These are phyloP conservation scores for Ceratonia siliqua DNA, from an alignment of 306 rosid genomes.

Conservation along the genomic window DNA sequence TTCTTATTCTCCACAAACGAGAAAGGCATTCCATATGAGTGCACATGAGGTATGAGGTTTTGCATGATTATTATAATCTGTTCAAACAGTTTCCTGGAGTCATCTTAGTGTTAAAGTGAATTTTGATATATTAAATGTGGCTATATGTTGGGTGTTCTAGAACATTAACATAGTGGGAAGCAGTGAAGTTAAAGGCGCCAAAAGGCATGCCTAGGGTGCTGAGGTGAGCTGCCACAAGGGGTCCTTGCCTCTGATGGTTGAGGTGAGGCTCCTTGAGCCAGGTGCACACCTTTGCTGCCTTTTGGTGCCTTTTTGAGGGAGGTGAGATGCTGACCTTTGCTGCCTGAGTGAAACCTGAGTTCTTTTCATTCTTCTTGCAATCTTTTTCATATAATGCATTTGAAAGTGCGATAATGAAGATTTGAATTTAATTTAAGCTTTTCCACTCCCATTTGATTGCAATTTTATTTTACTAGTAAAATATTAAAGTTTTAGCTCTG, in stretches of 20 bases:
- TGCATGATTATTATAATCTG: constrained; percentile 1
- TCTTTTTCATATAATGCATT: background rate
- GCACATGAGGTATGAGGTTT: constrained; percentile 76
- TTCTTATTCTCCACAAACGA: constrained; percentile 51
- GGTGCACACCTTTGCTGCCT: no score
- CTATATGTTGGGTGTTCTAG: background rate
- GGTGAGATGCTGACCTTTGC: background rate
- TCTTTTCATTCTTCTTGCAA: background rate
- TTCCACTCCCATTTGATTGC: background rate
- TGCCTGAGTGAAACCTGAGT: background rate
- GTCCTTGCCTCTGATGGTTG: background rate
- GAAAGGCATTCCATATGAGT: constrained; percentile 76
- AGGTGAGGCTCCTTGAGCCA: background rate
- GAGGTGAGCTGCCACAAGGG: background rate
- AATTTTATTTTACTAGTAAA: background rate
- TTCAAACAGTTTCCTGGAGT: constrained; percentile 4
- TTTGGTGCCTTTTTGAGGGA: no score
- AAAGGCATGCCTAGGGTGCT: background rate
- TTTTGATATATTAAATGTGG: constrained; percentile 13
- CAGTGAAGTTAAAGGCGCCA: background rate
- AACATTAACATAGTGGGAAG: background rate
- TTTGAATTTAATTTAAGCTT: background rate
- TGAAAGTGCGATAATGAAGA: background rate
- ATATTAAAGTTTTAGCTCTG: background rate
- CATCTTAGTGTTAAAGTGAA: background rate